Evolutionary conservation across 2,329 filamentous ascomycete genomes (phyloP).

Genomic region (Diatrype stigma): DNA sequence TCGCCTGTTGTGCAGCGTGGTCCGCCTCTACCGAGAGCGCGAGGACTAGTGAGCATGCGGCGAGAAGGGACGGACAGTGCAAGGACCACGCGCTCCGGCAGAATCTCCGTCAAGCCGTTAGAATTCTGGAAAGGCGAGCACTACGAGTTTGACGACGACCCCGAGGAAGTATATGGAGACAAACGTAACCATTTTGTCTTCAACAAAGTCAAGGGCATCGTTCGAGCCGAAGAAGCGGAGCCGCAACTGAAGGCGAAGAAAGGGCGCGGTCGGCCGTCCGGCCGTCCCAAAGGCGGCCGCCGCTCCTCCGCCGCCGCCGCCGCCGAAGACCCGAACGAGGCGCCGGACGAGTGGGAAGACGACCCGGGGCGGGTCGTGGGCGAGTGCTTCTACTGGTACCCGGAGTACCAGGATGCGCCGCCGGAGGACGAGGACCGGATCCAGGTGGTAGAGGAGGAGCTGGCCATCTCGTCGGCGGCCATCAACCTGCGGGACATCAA

Average conservation of each 20-base stretch:
- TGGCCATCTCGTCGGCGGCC: constrained; percentile 52
- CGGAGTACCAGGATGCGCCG: constrained; percentile 50
- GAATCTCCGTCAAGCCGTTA: constrained; percentile 72
- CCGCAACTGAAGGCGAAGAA: constrained; percentile 18
- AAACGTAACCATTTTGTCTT: constrained; percentile 51
- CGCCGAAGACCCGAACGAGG: constrained; percentile 49
- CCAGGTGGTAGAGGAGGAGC: constrained; percentile 49
- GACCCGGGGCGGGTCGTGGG: constrained; percentile 61
- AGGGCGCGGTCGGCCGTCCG: constrained; percentile 18
- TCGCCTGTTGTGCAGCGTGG: constrained; percentile 47
- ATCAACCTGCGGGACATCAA: constrained; percentile 56
- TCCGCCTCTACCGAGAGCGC: constrained; percentile 51
- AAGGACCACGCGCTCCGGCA: constrained; percentile 67
- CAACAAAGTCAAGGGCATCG: constrained; percentile 70
- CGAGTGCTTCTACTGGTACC: constrained; percentile 61
- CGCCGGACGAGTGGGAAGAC: constrained; percentile 67
- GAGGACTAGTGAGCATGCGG: constrained; percentile 50
- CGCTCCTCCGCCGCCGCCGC: constrained; percentile 6
- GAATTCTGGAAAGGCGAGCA: constrained; percentile 85
- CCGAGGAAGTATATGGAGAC: constrained; percentile 42
- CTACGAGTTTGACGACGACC: constrained; percentile 63
- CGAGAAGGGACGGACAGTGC: constrained; percentile 46
- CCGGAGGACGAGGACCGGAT: constrained; percentile 51
- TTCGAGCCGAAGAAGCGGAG: constrained; percentile 64
- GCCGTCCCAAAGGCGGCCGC: constrained; percentile 6